Evolutionary conservation across 768 basidiomycete species (phyloP), one percentile per base, ranked within the genome.

Genomic region (Agrocybe praecox): DNA sequence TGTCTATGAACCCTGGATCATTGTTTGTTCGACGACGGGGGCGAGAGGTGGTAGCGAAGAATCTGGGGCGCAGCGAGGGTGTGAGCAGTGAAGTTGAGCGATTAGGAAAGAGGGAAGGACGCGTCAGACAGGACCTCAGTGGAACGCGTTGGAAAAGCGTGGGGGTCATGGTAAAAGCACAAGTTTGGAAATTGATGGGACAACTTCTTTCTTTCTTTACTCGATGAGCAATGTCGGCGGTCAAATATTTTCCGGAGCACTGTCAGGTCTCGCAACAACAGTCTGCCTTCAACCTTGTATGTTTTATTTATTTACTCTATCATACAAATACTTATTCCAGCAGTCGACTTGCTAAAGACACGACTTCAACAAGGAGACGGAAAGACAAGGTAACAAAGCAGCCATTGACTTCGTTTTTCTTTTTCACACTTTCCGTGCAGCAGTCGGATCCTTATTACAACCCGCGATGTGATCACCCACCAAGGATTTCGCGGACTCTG

Each of bases 261-360:
- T 89, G 48, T 94, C 92, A 40, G 92, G 92, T 40, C 81, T 94
- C 49, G 81, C 87, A 14, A 89, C 91, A 7, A 88, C 88, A 11
- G 64, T 91, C 62, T 80, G 80, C 59, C 81, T 94, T 12, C 92
- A 94, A 64, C 92, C 92, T 53, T 85, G 90, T 92, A 62, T 72
- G 84, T 24, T 23, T 66, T 48, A 22, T 23, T 36, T 22, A 5
- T 44, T 24, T 40, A 15, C n/a, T 15, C 36, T n/a, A 40, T n/a
- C 3, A 14, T 12, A n/a, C 14, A 40, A 14, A 12, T 40, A 15
- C 5, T 6, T 4, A 40, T 40, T n/a, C 4, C 12, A 24, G 17
- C 44, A 93, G 91, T 96, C 61, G 95, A 97, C 74, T 76, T 96
- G 21, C 72, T 97, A 62, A 97, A 97, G 74, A 96, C 95, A n/a